These are phyloP conservation scores for Chaetoceros tenuissimus DNA, from an alignment of 108 stramenopile species.

Conservation along the genomic window DNA sequence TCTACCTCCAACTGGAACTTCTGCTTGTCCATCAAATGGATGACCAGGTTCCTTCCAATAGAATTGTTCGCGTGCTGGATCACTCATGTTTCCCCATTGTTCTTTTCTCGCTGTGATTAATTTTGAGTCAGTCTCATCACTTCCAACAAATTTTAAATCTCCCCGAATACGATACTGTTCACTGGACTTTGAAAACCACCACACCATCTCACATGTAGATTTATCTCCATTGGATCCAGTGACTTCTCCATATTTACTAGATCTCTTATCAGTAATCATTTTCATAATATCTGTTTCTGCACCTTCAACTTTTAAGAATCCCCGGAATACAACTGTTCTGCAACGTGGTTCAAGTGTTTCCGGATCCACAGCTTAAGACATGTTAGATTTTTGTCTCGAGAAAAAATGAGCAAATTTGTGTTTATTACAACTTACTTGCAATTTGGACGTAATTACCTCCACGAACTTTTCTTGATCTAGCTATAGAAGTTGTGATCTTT, in stretches of 20 bases:
- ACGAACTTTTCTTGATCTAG: constrained; percentile 69
- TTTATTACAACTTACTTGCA: too few species aligned
- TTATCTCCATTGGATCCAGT: constrained; percentile 7
- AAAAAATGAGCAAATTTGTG: too few species aligned
- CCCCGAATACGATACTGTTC: constrained; percentile 87
- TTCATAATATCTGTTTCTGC: constrained; percentile 37
- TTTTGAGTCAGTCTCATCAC: constrained; percentile 25
- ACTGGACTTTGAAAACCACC: constrained; percentile 82
- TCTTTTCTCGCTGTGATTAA: constrained; percentile 47
- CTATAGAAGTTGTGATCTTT: constrained; percentile 58
- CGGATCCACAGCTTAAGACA: constrained; percentile 46
- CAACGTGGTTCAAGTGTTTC: constrained; percentile 56
- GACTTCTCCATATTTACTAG: constrained; percentile 43
- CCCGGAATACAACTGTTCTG: constrained; percentile 69
- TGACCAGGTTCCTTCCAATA: constrained; percentile 44
- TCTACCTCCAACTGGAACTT: constrained; percentile 50
- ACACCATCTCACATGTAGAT: constrained; percentile 59
- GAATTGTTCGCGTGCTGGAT: constrained; percentile 73
- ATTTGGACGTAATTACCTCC: constrained; percentile 88
- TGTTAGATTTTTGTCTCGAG: too few species aligned
- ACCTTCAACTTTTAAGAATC: constrained; percentile 20
- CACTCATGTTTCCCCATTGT: constrained; percentile 73
- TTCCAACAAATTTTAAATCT: constrained; percentile 53
- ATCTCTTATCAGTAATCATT: constrained; percentile 75
- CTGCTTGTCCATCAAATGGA: constrained; percentile 12